Evolutionary conservation across 225 moss, liverwort and hornwort species (phyloP).

Genomic region (Polytrichum commune): DNA sequence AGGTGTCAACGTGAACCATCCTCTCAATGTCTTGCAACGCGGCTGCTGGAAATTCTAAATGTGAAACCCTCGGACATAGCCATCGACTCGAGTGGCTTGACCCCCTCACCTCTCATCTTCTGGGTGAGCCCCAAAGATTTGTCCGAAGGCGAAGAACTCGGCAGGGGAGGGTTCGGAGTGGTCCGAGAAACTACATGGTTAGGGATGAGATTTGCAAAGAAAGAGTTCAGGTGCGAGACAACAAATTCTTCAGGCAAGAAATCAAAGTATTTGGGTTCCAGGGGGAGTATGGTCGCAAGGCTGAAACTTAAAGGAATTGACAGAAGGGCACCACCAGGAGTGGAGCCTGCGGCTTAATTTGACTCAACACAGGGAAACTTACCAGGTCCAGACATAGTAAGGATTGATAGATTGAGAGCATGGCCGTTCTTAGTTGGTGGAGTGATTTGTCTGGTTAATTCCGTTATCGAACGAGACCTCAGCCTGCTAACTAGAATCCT

Average conservation of each 20-base stretch:
- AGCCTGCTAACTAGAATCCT: too few species aligned
- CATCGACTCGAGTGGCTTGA: not conserved
- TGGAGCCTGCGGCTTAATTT: too few species aligned
- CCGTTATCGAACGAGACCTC: too few species aligned
- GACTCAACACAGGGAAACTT: too few species aligned
- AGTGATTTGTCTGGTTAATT: too few species aligned
- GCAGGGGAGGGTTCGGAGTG: not conserved
- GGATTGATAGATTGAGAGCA: too few species aligned
- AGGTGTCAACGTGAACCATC: too few species aligned
- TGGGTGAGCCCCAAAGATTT: slow-evolving; percentile 4
- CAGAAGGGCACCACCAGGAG: too few species aligned
- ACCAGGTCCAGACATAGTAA: too few species aligned
- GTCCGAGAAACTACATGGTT: slow-evolving; percentile 2
- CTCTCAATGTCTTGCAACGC: slow-evolving; percentile 9
- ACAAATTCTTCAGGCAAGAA: slow-evolving; percentile 6
- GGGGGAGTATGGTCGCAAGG: too few species aligned
- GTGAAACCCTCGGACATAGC: not conserved
- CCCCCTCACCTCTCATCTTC: not conserved
- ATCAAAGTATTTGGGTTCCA: not conserved
- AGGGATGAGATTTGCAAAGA: slow-evolving; percentile 3
- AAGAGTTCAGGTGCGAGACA: not conserved
- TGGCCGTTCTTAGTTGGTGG: too few species aligned
- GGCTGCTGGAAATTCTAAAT: slow-evolving; percentile 1
- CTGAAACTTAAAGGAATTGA: too few species aligned
- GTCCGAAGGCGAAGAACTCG: not conserved